These are phyloP conservation scores for Phytophthora ramorum DNA, from an alignment of 352 stramenopile genomes.

Conservation along the genomic window DNA sequence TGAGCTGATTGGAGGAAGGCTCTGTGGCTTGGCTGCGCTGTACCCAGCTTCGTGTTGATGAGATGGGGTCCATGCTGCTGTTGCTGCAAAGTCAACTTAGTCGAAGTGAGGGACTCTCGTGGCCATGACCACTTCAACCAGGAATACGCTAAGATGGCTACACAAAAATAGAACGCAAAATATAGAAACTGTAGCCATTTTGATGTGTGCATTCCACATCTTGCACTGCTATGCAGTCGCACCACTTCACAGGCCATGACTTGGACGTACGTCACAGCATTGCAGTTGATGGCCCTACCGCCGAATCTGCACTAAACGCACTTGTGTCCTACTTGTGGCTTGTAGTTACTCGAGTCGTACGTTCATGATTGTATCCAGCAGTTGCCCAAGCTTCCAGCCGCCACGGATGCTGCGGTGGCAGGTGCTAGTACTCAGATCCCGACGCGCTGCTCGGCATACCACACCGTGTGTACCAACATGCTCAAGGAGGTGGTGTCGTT, in stretches of 20 bases:
- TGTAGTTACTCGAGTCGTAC: slow-evolving; percentile 63
- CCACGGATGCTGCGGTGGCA: slow-evolving; percentile 12
- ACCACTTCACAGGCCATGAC: slow-evolving; percentile 56
- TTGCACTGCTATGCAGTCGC: slow-evolving; percentile 35
- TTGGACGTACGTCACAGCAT: slow-evolving; percentile 38
- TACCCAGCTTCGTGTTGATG: neutral
- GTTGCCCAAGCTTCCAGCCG: slow-evolving; percentile 45
- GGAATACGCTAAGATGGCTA: slow-evolving; percentile 25
- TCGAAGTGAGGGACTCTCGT: neutral
- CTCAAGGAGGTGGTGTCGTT: slow-evolving; percentile 54
- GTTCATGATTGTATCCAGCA: slow-evolving; percentile 60
- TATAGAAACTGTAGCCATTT: slow-evolving; percentile 32
- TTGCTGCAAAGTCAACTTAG: slow-evolving; percentile 3
- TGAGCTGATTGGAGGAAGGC: slow-evolving; percentile 29
- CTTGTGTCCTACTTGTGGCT: neutral
- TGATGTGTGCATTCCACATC: neutral
- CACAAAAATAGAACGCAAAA: slow-evolving; percentile 34
- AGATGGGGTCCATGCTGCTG: slow-evolving; percentile 14
- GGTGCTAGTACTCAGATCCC: slow-evolving; percentile 40
- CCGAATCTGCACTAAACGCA: neutral
- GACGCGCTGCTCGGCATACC: slow-evolving; percentile 49
- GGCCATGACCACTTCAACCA: slow-evolving; percentile 16
- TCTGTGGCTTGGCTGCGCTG: neutral
- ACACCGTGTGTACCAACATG: slow-evolving; percentile 61
- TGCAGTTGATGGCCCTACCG: neutral